These are phyloP conservation scores for Amanita pallidorosea DNA, from an alignment of 768 basidiomycete genomes.

Conservation along the genomic window DNA sequence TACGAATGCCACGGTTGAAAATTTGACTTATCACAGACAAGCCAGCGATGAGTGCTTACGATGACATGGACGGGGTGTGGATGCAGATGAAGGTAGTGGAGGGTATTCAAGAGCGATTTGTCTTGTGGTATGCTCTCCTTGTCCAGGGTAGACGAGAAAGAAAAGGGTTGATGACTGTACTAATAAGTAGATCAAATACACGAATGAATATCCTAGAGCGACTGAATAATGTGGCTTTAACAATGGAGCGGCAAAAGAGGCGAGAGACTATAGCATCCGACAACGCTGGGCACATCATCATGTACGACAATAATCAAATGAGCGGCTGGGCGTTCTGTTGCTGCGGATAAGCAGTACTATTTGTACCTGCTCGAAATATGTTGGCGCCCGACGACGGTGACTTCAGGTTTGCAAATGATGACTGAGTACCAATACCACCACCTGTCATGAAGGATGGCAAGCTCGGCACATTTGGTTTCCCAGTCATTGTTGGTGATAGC, in stretches of 20 bases:
- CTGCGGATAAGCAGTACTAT: neutral
- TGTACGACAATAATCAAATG: conserved; percentile 5
- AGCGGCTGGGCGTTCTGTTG: conserved; percentile 1
- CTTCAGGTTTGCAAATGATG: neutral
- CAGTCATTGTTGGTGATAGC: conserved; percentile 17
- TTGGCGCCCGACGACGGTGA: neutral
- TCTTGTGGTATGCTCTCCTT: neutral
- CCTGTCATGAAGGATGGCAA: neutral
- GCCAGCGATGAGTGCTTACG: neutral
- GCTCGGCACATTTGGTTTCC: conserved; percentile 2
- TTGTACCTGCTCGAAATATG: conserved; percentile 2
- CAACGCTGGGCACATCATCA: neutral
- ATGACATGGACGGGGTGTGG: neutral
- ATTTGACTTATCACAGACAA: neutral
- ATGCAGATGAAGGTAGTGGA: neutral
- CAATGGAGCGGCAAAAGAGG: neutral
- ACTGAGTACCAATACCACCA: neutral
- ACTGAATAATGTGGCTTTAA: neutral
- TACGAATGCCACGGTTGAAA: neutral
- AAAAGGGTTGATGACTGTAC: neutral
- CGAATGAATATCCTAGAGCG: neutral
- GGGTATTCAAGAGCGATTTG: neutral
- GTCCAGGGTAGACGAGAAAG: neutral
- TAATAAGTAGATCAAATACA: conserved; percentile 4
- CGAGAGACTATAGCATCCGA: neutral